A percentile compares a stretch with the other conserved stretches of the same genome.
These are phyloP conservation scores for Parathielavia hyrcaniae DNA, from an alignment of 495 filamentous ascomycete species.

Conservation along the genomic window DNA sequence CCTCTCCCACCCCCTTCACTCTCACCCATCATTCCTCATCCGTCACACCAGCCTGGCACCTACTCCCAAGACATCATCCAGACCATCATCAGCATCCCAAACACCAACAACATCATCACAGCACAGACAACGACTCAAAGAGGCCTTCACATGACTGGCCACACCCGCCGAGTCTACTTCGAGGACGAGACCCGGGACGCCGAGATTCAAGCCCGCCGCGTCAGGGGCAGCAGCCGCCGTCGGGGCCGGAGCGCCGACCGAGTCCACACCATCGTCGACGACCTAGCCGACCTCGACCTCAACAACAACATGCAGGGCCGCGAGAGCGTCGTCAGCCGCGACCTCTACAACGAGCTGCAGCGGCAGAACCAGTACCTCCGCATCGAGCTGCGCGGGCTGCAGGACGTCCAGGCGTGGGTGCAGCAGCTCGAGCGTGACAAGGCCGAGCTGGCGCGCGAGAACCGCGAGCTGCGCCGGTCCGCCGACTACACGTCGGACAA, in stretches of 20 bases:
- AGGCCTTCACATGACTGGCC: constrained; percentile 17
- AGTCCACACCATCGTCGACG: constrained; percentile 22
- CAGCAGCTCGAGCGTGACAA: constrained; percentile 11
- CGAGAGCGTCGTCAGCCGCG: constrained; percentile 16
- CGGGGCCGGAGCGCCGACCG: constrained; percentile 23
- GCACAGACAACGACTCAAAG: neutral
- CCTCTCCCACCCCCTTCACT: neutral
- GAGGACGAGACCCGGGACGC: constrained; percentile 13
- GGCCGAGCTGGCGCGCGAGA: constrained; percentile 20
- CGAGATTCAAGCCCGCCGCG: constrained; percentile 4
- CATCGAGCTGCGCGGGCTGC: constrained; percentile 20
- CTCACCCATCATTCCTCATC: neutral
- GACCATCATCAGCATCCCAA: neutral
- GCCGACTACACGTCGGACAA: constrained; percentile 18
- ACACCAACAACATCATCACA: neutral
- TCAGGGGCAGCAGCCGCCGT: constrained; percentile 14
- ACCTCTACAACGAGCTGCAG: constrained; percentile 16
- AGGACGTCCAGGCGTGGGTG: neutral
- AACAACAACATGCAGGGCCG: constrained; percentile 18
- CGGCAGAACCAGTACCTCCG: constrained; percentile 26
- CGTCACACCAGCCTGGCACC: neutral
- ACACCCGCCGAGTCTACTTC: constrained; percentile 24
- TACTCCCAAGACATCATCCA: neutral
- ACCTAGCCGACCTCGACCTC: constrained; percentile 1
- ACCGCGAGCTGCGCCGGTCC: constrained; percentile 26